Evolutionary conservation across 1,139 yeast genomes (phyloP).

Genomic region (Scheffersomyces segobiensis): DNA sequence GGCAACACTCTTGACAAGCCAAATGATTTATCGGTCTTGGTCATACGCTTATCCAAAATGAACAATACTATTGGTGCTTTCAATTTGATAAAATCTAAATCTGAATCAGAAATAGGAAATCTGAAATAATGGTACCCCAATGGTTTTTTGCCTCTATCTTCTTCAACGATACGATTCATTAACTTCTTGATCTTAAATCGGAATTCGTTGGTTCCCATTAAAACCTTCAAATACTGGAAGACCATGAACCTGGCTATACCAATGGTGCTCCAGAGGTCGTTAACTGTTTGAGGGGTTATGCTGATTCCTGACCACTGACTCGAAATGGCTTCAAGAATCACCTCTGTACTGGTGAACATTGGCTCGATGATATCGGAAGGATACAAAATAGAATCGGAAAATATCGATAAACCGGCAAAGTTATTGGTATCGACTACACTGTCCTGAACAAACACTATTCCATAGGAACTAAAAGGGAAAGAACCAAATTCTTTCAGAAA

Average conservation of each 20-base stretch:
- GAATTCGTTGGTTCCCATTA: slow-evolving; percentile 85
- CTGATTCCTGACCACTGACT: slow-evolving; percentile 94
- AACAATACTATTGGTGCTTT: slow-evolving; percentile 86
- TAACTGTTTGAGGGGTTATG: slow-evolving; percentile 76
- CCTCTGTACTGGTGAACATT: slow-evolving; percentile 67
- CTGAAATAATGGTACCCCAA: slow-evolving; percentile 66
- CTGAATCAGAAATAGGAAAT: slow-evolving; percentile 67
- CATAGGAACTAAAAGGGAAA: slow-evolving; percentile 83
- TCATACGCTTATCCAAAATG: slow-evolving; percentile 88
- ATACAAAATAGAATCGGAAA: slow-evolving; percentile 67
- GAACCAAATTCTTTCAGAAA: slow-evolving; percentile 90
- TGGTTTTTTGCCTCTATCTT: slow-evolving; percentile 83
- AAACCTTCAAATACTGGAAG: slow-evolving; percentile 59
- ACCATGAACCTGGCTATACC: slow-evolving; percentile 90
- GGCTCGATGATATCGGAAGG: slow-evolving; percentile 82
- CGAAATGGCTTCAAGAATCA: slow-evolving; percentile 69
- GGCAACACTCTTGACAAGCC: slow-evolving; percentile 92
- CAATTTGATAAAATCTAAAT: slow-evolving; percentile 63
- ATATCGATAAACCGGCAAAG: slow-evolving; percentile 77
- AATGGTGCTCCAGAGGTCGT: slow-evolving; percentile 89
- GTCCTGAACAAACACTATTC: slow-evolving; percentile 73
- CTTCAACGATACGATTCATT: slow-evolving; percentile 65
- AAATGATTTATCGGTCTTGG: slow-evolving; percentile 91
- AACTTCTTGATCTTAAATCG: slow-evolving; percentile 66
- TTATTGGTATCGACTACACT: slow-evolving; percentile 50